Conservation (phyloP, 2,329 filamentous ascomycete species). For the Fusarium siculi region DNA sequence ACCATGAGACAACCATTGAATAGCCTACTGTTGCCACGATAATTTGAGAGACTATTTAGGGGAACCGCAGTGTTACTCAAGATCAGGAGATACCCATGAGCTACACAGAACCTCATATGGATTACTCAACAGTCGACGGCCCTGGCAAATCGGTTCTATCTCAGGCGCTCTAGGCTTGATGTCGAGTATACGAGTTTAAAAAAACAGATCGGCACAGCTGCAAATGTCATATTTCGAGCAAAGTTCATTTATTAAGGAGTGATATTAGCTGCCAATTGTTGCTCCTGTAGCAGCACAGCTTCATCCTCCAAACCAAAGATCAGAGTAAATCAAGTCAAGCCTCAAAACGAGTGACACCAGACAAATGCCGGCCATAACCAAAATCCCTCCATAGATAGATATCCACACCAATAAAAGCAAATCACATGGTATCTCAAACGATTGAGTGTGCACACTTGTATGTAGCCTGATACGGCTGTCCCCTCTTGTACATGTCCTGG, state of each 20-base stretch:
- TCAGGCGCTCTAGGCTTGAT: neutral
- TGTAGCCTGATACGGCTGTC: conserved; percentile 17
- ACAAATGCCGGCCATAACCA: conserved; percentile 7
- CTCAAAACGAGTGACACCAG: conserved; percentile 16
- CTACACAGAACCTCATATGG: neutral
- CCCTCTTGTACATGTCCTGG: conserved; percentile 35
- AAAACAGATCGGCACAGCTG: neutral
- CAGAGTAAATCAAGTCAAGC: neutral
- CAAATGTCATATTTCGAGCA: no score
- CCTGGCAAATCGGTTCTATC: neutral
- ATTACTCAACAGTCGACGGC: neutral
- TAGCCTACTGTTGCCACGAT: neutral
- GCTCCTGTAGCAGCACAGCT: neutral
- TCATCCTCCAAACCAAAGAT: neutral
- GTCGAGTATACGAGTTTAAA: neutral
- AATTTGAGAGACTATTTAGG: neutral
- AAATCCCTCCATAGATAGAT: neutral
- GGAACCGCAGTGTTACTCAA: neutral
- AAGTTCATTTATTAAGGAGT: neutral
- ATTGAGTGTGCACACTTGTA: conserved; percentile 29
- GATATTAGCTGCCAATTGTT: conserved; percentile 4
- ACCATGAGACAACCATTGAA: neutral
- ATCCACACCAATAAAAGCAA: conserved; percentile 2
- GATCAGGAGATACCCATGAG: neutral
- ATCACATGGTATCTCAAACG: conserved; percentile 30